Evolutionary conservation across 331 rosid species (phyloP).

Genomic region (Saraca asoca): DNA sequence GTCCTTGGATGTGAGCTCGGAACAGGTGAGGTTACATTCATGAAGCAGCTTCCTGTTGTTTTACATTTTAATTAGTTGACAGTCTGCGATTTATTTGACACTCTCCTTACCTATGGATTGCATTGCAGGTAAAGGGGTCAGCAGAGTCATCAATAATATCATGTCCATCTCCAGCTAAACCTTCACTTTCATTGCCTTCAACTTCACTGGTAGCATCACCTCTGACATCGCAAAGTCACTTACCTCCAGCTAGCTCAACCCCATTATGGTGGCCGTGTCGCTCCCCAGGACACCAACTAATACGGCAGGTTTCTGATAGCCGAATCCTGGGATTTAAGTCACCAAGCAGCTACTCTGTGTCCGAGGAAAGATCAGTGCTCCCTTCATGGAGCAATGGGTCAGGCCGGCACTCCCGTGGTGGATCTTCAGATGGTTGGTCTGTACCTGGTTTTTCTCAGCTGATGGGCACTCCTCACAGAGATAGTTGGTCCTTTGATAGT

Average conservation of each 20-base stretch:
- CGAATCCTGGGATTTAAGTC: constrained; percentile 63
- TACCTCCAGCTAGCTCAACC: constrained; percentile 66
- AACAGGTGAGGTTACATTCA: constrained; percentile 57
- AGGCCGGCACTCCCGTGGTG: constrained; percentile 56
- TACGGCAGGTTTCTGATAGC: constrained; percentile 63
- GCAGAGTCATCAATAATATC: constrained; percentile 56
- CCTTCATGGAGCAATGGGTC: constrained; percentile 75
- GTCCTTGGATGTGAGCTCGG: constrained; percentile 57
- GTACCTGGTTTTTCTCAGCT: constrained; percentile 78
- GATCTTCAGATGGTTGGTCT: constrained; percentile 88
- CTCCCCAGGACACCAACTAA: constrained; percentile 65
- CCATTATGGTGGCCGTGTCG: constrained; percentile 46
- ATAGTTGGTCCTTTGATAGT: constrained; percentile 88
- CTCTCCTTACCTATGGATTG: constrained; percentile 24
- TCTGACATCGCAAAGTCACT: constrained; percentile 56
- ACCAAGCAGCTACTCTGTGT: constrained; percentile 52
- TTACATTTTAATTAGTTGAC: constrained; percentile 18
- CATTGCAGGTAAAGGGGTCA: constrained; percentile 58
- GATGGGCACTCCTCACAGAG: constrained; percentile 68
- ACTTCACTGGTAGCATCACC: constrained; percentile 64
- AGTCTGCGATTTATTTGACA: constrained; percentile 28
- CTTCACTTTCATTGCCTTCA: constrained; percentile 62
- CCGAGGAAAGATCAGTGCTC: constrained; percentile 66
- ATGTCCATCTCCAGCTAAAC: constrained; percentile 56
- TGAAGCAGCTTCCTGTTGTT: constrained; percentile 25